A percentile compares a stretch with the other conserved stretches of the same genome.
These are phyloP conservation scores for Amanita pallidorosea DNA, from an alignment of 768 basidiomycete genomes.

Conservation along the genomic window DNA sequence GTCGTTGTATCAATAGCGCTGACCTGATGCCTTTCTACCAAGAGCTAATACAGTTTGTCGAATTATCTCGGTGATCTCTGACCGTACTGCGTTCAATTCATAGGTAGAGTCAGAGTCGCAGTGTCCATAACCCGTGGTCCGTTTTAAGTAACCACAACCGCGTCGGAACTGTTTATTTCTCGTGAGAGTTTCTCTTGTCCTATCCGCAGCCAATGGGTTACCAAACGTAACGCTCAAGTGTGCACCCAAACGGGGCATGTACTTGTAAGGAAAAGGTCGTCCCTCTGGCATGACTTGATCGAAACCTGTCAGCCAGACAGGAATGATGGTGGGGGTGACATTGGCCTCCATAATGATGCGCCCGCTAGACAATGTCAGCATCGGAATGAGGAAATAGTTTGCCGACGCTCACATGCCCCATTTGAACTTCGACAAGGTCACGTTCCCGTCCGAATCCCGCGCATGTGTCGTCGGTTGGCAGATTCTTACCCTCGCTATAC, in stretches of 20 bases:
- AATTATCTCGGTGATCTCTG: slow-evolving; percentile 42
- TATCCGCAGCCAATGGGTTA: slow-evolving; percentile 44
- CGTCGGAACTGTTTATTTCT: not conserved
- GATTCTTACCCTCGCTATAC: slow-evolving; percentile 83
- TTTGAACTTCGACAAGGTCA: slow-evolving; percentile 68
- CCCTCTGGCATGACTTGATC: slow-evolving; percentile 88
- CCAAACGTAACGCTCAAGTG: slow-evolving; percentile 74
- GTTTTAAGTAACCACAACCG: not conserved
- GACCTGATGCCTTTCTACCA: slow-evolving; percentile 36
- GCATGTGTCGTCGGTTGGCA: slow-evolving; percentile 57
- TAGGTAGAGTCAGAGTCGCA: not conserved
- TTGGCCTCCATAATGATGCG: slow-evolving; percentile 60
- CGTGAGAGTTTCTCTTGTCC: slow-evolving; percentile 17
- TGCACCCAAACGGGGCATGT: slow-evolving; percentile 50
- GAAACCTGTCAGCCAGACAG: slow-evolving; percentile 87
- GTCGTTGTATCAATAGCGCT: not conserved
- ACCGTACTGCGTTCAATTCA: slow-evolving; percentile 23
- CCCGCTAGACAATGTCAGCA: slow-evolving; percentile 36
- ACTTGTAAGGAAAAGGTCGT: slow-evolving; percentile 64
- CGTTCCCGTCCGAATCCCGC: slow-evolving; percentile 27
- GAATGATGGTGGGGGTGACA: slow-evolving; percentile 69
- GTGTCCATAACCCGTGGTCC: not conserved
- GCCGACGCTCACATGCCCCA: slow-evolving; percentile 79
- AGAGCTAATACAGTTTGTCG: slow-evolving; percentile 43
- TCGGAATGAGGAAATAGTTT: not conserved